Percentiles rank a stretch among this genome's conserved stretches.
Conservation (phyloP, 169 alveolate genomes). For the Babesia bovis region DNA sequence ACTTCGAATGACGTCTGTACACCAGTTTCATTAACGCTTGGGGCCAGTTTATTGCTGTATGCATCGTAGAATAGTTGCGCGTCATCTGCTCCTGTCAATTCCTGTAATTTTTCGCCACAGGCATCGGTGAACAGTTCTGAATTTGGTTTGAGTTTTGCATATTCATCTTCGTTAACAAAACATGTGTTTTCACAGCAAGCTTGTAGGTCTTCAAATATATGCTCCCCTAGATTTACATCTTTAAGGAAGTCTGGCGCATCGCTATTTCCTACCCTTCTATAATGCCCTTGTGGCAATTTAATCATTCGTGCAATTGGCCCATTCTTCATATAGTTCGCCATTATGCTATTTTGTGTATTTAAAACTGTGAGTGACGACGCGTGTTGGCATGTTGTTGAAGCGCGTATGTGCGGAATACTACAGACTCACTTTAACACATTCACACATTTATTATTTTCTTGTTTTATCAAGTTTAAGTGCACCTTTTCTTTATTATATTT, state of each 20-base stretch:
- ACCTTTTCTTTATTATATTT: no score
- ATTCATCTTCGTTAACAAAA: constrained; percentile 19
- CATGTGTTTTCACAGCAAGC: constrained; percentile 20
- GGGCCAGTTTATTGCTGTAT: not conserved
- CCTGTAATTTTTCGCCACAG: constrained; percentile 1
- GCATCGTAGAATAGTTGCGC: constrained; percentile 16
- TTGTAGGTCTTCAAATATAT: constrained; percentile 8
- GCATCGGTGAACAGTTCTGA: constrained; percentile 27
- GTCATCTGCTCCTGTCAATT: constrained; percentile 9
- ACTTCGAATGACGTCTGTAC: constrained; percentile 6
- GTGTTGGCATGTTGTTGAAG: constrained; percentile 11
- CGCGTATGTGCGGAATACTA: constrained; percentile 15
- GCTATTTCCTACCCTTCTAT: constrained; percentile 7
- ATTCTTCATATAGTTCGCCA: constrained; percentile 8
- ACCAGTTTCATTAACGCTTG: not conserved
- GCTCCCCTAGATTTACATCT: constrained; percentile 13
- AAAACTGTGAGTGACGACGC: constrained; percentile 15
- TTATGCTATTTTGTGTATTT: not conserved
- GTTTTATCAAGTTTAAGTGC: no score
- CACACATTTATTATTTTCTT: not conserved
- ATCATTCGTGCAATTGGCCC: constrained; percentile 36
- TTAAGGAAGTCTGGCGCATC: constrained; percentile 36
- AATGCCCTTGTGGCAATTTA: constrained; percentile 39
- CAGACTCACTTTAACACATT: constrained; percentile 3
- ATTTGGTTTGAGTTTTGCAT: constrained; percentile 20